Conservation (phyloP, 768 basidiomycete species). For the Boletus subcaerulescens region DNA sequence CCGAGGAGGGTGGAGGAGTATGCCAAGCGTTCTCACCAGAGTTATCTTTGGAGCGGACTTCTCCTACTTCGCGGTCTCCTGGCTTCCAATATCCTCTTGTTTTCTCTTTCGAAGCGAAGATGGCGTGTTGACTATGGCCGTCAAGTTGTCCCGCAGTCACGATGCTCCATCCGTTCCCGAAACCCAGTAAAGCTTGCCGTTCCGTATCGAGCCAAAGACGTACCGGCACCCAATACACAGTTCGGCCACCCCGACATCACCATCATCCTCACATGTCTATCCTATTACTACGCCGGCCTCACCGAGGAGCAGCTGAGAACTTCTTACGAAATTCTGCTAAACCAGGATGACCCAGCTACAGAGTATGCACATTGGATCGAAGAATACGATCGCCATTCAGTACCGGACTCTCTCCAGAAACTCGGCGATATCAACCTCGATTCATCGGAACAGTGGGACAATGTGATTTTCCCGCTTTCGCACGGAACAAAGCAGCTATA, state of each 20-base stretch:
- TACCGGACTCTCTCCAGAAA: no score
- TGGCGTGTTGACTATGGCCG: background rate
- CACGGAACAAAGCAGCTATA: background rate
- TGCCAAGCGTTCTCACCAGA: background rate
- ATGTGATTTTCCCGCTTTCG: background rate
- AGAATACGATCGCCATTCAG: no score
- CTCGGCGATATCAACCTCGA: background rate
- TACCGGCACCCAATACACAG: background rate
- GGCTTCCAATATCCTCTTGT: no score
- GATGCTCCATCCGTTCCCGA: no score
- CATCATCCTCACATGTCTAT: background rate
- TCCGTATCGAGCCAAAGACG: background rate
- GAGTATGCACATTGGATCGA: no score
- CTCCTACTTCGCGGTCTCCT: no score
- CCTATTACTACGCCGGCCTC: no score
- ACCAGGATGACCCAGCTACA: no score
- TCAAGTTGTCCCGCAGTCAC: background rate
- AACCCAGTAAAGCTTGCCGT: background rate
- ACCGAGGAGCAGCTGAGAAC: no score
- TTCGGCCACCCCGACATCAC: background rate
- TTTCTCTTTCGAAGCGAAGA: no score
- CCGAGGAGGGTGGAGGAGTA: background rate
- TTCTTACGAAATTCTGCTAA: no score
- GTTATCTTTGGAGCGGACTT: background rate
- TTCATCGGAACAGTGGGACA: background rate